These are phyloP conservation scores for Fonsecaea pugnacius DNA, from an alignment of 2,329 filamentous ascomycete genomes.

Conservation along the genomic window DNA sequence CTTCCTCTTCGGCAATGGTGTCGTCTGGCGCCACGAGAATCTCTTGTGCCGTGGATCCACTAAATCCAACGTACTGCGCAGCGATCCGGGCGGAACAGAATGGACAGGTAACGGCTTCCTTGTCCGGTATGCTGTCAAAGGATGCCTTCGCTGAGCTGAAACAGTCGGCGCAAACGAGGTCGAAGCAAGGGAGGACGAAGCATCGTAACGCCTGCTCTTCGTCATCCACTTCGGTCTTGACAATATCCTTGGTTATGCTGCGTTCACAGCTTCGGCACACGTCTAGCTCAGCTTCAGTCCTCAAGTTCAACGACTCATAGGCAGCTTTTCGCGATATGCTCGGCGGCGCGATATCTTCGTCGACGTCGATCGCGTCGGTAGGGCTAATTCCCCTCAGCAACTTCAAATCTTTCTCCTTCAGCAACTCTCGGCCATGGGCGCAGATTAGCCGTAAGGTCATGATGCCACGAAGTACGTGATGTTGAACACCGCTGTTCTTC, in stretches of 20 bases:
- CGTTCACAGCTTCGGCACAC: slow-evolving; percentile 71
- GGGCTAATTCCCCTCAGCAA: slow-evolving; percentile 79
- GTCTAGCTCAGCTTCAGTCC: slow-evolving; percentile 80
- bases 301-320: slow-evolving; percentile 82
- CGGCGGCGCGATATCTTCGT: slow-evolving; percentile 68
- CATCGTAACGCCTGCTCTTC: slow-evolving; percentile 63
- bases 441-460: slow-evolving; percentile 86
- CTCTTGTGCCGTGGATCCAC: slow-evolving; percentile 58
- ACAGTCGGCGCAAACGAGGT: slow-evolving; percentile 79
- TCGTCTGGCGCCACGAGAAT: slow-evolving; percentile 61
- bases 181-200: slow-evolving; percentile 83
- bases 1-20: slow-evolving; percentile 52
- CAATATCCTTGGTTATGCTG: slow-evolving; percentile 59
- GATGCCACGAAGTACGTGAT: slow-evolving; percentile 91
- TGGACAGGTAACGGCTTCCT: slow-evolving; percentile 62
- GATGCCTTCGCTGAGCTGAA: slow-evolving; percentile 64
- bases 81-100: slow-evolving; percentile 69
- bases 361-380: slow-evolving; percentile 85
- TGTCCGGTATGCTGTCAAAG: slow-evolving; percentile 53
- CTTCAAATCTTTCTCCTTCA: slow-evolving; percentile 81
- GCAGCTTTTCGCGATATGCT: slow-evolving; percentile 71
- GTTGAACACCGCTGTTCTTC: slow-evolving; percentile 68
- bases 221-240: slow-evolving; percentile 61
- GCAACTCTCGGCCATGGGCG: slow-evolving; percentile 88
- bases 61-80: slow-evolving; percentile 70